phyloP scores from a whole-genome alignment of 1,284 basidiomycete genomes.

The Cutaneotrichosporon cavernicola region DNA sequence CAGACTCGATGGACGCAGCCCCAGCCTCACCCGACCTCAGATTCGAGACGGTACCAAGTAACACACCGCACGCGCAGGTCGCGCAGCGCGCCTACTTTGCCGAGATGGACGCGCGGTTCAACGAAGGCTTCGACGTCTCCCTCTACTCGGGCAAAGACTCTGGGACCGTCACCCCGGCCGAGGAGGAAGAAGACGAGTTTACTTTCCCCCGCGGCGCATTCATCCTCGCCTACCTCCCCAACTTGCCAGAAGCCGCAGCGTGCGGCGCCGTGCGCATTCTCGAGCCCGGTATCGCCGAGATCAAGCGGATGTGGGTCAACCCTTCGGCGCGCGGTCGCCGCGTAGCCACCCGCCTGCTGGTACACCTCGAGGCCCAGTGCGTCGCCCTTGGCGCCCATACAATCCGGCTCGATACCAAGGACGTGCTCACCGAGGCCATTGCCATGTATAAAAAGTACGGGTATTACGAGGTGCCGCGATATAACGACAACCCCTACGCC shows the following conservation, averaged over 20 bases:
- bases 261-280: constrained; percentile 4
- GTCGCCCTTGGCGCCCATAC: not conserved
- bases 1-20: not conserved
- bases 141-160: not conserved
- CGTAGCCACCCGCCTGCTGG: not conserved
- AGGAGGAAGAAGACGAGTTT: constrained; percentile 4
- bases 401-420: constrained; percentile 3
- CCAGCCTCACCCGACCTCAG: not conserved
- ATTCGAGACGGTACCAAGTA: not conserved
- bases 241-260: not conserved
- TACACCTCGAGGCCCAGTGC: not conserved
- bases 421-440: constrained; percentile 1
- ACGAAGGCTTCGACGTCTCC: not conserved
- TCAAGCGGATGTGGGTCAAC: constrained; percentile 6
- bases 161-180: not conserved
- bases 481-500: constrained; percentile 6
- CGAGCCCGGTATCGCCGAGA: not conserved
- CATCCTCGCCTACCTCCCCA: not conserved
- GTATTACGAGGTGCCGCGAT: constrained; percentile 1
- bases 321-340: not conserved
- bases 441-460: not conserved
- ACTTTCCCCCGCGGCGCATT: not conserved
- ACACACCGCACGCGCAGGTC: not conserved
- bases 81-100: not conserved
- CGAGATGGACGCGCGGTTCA: not conserved